Percentiles rank a stretch among this genome's conserved stretches.
These are phyloP conservation scores for Candida sp. DNA, from an alignment of 1,139 yeast species.

Conservation along the genomic window DNA sequence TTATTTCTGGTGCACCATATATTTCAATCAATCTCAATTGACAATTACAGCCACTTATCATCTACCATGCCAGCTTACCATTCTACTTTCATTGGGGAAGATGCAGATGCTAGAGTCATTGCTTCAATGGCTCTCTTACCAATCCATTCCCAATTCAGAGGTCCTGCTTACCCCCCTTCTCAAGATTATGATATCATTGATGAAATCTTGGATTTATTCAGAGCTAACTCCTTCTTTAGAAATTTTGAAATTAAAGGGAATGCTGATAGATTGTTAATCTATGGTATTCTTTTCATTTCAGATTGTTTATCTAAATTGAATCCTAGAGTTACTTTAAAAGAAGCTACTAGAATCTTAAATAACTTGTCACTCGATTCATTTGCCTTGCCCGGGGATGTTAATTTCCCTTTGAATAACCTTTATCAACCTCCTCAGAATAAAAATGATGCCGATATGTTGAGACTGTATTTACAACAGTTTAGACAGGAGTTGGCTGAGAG, in stretches of 20 bases:
- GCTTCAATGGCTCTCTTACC: constrained; percentile 85
- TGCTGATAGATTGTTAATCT: constrained; percentile 90
- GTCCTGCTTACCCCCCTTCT: constrained; percentile 85
- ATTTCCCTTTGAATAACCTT: constrained; percentile 85
- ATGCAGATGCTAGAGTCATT: constrained; percentile 31
- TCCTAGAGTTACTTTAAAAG: constrained; percentile 44
- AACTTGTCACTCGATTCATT: constrained; percentile 87
- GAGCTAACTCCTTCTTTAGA: constrained; percentile 95
- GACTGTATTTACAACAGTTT: constrained; percentile 83
- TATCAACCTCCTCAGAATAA: constrained; percentile 76
- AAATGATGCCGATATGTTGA: constrained; percentile 73
- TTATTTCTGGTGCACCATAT: no score
- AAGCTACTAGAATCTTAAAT: constrained; percentile 72
- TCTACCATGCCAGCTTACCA: constrained; percentile 70
- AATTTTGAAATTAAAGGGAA: constrained; percentile 97
- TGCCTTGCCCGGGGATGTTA: constrained; percentile 91
- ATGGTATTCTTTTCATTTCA: constrained; percentile 89
- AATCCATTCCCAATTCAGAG: constrained; percentile 77
- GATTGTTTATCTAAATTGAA: constrained; percentile 73
- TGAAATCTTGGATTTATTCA: constrained; percentile 83
- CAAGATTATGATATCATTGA: constrained; percentile 90
- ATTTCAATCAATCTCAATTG: no score
- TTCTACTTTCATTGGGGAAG: constrained; percentile 81
- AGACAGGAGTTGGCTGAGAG: constrained; percentile 91
- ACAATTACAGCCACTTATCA: no score